Base-by-base conservation (phyloP, 2,329 filamentous ascomycete species). In the Fusarium beomiforme region DNA sequence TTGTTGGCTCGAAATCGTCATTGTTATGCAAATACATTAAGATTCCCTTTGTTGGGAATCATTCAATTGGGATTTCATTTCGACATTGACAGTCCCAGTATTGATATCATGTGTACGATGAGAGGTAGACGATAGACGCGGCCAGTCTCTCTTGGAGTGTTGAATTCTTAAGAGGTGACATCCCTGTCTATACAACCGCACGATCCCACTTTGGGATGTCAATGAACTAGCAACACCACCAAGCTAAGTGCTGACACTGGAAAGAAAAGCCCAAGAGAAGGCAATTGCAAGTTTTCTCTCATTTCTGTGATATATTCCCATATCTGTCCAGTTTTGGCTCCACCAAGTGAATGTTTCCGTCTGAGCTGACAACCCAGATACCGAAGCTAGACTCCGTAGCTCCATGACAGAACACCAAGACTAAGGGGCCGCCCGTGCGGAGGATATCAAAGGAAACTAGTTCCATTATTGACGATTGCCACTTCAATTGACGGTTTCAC, bases 191-290 rank as follows among this genome's bases (percentile, higher is more conserved):
- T 44, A 41, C 24, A 43, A 61, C 56, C 36, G 47, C 62, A 47
- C 47, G 64, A 55, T 61, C 62, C 64, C 64, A 67, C 63, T 54
- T 63, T 41, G 49, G 53, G 41, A 65, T 63, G 16, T 41, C 31
- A 43, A 49, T 44, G 43, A 67, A 67, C 64, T 67, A 67, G 63
- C 63, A 67, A 68, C 49, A 67, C 64, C 47, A 62, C 33, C 37
- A 44, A 55, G 60, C 59, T 65, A 42, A 44, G 56, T 56, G 56
- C 63, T 67, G 63, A 67, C 56, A 50, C 33, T 51, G 23, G 23
- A 43, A 54, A 51, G 56, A 34, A 31, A 68, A 46, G n/a, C 29
- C 12, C n/a, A 24, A 41, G 34, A 63, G 49, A 41, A 56, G 26
- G 43, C 47, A 36, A 19, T 24, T 44, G 34, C 42, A 36, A 41